phyloP scores from a whole-genome alignment of 192 early-diverging fungal species.

The Rhizophagus clarus region DNA sequence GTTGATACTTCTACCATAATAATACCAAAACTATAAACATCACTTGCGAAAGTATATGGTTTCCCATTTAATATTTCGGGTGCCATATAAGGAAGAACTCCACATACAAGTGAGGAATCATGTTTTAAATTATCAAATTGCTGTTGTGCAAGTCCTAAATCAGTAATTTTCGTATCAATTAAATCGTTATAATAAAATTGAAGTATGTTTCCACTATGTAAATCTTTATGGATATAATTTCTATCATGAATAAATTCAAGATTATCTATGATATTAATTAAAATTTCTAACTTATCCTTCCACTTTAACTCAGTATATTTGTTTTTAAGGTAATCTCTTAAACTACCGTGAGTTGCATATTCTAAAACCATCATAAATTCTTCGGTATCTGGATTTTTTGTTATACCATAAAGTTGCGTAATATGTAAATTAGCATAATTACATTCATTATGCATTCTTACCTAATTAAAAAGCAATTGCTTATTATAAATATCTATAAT shows the following conservation, averaged over 20 bases:
- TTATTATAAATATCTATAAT: too few species aligned
- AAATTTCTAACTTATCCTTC: not conserved
- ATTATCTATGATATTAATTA: not conserved
- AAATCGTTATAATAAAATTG: constrained; percentile 1
- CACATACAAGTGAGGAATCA: constrained; percentile 19
- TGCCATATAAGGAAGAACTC: constrained; percentile 44
- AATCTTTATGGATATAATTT: constrained; percentile 40
- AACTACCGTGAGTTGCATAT: not conserved
- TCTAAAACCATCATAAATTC: constrained; percentile 13
- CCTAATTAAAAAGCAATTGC: too few species aligned
- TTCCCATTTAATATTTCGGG: constrained; percentile 40
- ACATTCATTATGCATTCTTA: not conserved
- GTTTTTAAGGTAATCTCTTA: not conserved
- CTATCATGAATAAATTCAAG: constrained; percentile 31
- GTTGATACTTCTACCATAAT: constrained; percentile 47
- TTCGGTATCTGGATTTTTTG: not conserved
- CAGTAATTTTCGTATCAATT: constrained; percentile 25
- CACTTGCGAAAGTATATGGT: constrained; percentile 37
- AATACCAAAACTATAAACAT: constrained; percentile 45
- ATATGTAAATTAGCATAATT: not conserved
- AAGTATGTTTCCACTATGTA: constrained; percentile 24
- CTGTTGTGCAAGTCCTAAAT: constrained; percentile 27
- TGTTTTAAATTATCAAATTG: not conserved
- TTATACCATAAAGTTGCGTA: constrained; percentile 6
- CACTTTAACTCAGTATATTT: constrained; percentile 1